Percentiles rank a stretch among this genome's conserved stretches.
Conservation (phyloP, 1,284 basidiomycete species). For the Pseudozyma thailandica region DNA sequence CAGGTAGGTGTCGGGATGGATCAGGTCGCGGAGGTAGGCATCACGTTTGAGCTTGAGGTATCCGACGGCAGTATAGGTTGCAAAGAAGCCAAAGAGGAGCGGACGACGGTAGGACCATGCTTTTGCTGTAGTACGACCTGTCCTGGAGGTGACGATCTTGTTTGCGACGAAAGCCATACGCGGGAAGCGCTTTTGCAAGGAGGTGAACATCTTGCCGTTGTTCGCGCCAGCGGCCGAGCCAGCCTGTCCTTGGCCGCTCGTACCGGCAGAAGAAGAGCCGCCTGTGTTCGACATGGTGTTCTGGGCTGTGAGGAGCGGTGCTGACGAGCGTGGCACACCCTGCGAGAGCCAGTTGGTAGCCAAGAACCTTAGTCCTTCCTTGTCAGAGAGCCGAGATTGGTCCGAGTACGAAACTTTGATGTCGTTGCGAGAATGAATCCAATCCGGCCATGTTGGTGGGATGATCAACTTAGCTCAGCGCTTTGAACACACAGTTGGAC, state of each 20-base stretch:
- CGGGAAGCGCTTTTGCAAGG: conserved; percentile 38
- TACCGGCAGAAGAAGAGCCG: conserved; percentile 14
- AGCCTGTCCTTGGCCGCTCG: conserved; percentile 7
- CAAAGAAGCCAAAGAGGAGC: conserved; percentile 42
- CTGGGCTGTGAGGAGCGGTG: neutral
- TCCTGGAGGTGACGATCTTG: conserved; percentile 35
- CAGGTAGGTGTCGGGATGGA: conserved; percentile 62
- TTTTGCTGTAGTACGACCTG: conserved; percentile 34
- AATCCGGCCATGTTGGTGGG: no score
- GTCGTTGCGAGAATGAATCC: no score
- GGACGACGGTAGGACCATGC: conserved; percentile 48
- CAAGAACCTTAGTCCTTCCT: neutral
- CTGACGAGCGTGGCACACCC: neutral
- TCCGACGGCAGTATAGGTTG: conserved; percentile 44
- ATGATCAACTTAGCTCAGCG: conserved; percentile 8
- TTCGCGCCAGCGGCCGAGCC: neutral
- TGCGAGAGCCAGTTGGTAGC: neutral
- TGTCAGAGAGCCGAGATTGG: neutral
- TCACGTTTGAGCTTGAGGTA: conserved; percentile 53
- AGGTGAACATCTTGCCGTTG: conserved; percentile 5
- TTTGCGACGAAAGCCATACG: conserved; percentile 39
- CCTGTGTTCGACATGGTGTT: conserved; percentile 19
- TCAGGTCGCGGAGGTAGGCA: conserved; percentile 46
- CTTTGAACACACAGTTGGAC: neutral
- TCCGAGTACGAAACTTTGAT: no score